phyloP scores from a whole-genome alignment of 2,329 filamentous ascomycete genomes.

The Claviceps sp. region DNA sequence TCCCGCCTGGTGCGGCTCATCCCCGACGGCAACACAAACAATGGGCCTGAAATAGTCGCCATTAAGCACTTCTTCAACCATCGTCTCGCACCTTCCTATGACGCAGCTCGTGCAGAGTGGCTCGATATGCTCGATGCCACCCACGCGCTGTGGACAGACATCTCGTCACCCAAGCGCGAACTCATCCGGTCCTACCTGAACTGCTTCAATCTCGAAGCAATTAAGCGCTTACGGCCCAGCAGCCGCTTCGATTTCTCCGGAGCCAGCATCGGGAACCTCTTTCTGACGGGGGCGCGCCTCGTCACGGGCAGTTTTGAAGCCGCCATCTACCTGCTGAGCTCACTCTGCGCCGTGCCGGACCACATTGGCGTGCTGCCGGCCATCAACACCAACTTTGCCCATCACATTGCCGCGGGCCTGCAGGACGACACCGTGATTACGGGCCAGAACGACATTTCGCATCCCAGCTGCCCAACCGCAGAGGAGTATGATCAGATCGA shows the following conservation, averaged over 20 bases:
- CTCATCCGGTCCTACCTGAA: constrained; percentile 67
- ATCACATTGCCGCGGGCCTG: constrained; percentile 81
- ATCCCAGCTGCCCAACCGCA: constrained; percentile 55
- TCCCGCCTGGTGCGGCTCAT: constrained; percentile 77
- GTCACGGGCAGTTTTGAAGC: constrained; percentile 90
- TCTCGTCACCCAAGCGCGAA: constrained; percentile 60
- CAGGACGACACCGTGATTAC: constrained; percentile 65
- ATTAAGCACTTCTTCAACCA: constrained; percentile 82
- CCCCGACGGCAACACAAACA: constrained; percentile 40
- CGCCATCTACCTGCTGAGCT: constrained; percentile 78
- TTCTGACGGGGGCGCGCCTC: constrained; percentile 70
- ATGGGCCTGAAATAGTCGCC: constrained; percentile 48
- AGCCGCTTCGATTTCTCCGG: constrained; percentile 67
- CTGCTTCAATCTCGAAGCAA: constrained; percentile 61
- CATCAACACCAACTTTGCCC: constrained; percentile 89
- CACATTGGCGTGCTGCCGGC: constrained; percentile 71
- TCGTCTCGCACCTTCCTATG: constrained; percentile 46
- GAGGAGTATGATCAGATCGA: constrained; percentile 53
- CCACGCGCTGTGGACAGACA: constrained; percentile 59
- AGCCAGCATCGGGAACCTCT: constrained; percentile 66
- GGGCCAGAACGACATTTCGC: constrained; percentile 86
- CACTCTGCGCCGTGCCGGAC: constrained; percentile 71
- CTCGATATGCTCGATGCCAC: constrained; percentile 76
- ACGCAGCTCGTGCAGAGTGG: constrained; percentile 67
- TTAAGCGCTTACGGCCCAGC: constrained; percentile 59